Base-by-base conservation (phyloP, 2,329 filamentous ascomycete species). In the Monilinia fructicola region DNA sequence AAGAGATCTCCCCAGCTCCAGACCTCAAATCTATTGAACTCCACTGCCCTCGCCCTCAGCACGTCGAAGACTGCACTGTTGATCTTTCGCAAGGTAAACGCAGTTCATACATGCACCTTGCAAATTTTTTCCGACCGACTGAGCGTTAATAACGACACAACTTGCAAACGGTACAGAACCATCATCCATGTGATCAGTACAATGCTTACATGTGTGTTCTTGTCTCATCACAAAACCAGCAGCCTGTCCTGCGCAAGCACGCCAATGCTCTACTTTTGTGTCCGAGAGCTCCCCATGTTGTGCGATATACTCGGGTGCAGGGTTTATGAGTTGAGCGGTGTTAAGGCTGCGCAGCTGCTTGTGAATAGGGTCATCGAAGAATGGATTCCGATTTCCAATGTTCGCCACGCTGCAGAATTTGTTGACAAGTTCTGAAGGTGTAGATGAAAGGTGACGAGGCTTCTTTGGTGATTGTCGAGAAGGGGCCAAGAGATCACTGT, bases 181-280 rank as follows among this genome's bases (percentile, higher is more conserved):
- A 50, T 40, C 58, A 4, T 26, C n/a, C 44, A 61, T 38, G 9
- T 61, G 31, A 3, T 50, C 44, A 26, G 16, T 10, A 16, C 58
- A 61, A 35, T 61, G 31, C 10, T 23, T 21, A n/a, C 44, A 61
- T 0, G 14, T 4, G 4, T 38, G 23, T 38, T 23, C 58, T 38
- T 38, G 21, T 4, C 28, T 42, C 44, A 61, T 21, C n/a, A 50
- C 58, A 6, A 31, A 35, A 26, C 58, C 58, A 38, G 31, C 28
- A 26, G 58, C 58, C 44, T 61, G 58, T 21, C 58, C 58, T 12
- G 58, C 58, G 21, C 58, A 61, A 38, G 58, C 58, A 26, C 58
- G 58, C 58, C 58, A 61, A 23, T 61, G 58, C 31, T 50, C 58
- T 26, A 61, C 58, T 14, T 40, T 61, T 7, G 58, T 50, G 2